Evolutionary conservation across 768 basidiomycete species (phyloP).

Genomic region (Calocybe cyanea): DNA sequence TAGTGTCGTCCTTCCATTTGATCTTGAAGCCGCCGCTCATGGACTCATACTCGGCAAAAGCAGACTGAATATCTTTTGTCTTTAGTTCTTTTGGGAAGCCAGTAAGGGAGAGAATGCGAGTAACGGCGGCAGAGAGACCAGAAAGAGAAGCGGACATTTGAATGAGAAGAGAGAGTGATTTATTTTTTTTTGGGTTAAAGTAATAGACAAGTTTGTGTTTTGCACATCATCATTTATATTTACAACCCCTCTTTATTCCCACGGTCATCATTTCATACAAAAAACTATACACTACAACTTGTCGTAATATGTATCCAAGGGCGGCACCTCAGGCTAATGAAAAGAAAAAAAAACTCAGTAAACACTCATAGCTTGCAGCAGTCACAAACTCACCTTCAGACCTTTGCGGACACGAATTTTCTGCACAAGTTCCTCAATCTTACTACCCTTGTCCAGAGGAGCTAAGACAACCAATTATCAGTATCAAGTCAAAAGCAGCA

Average conservation of each 20-base stretch:
- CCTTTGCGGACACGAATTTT: constrained; percentile 90
- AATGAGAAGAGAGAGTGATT: constrained; percentile 21
- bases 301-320: constrained; percentile 91
- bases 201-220: no score
- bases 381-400: constrained; percentile 64
- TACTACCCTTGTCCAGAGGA: constrained; percentile 86
- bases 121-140: constrained; percentile 90
- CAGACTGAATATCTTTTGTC: constrained; percentile 91
- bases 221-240: no score
- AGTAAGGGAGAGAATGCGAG: constrained; percentile 88
- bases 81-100: constrained; percentile 95
- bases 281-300: constrained; percentile 44
- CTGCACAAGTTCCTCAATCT: constrained; percentile 81
- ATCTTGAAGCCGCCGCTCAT: constrained; percentile 94
- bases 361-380: not conserved
- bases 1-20: constrained; percentile 98
- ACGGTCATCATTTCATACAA: no score
- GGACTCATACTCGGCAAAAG: constrained; percentile 87
- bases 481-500: not conserved
- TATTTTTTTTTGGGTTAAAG: no score
- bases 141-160: constrained; percentile 71
- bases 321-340: constrained; percentile 76
- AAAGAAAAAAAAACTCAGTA: constrained; percentile 1
- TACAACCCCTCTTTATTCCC: no score
- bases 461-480: constrained; percentile 30